Evolutionary conservation across 2,329 filamentous ascomycete species (phyloP), one percentile per base, ranked within the genome.

Genomic region (Calonectria naviculata): DNA sequence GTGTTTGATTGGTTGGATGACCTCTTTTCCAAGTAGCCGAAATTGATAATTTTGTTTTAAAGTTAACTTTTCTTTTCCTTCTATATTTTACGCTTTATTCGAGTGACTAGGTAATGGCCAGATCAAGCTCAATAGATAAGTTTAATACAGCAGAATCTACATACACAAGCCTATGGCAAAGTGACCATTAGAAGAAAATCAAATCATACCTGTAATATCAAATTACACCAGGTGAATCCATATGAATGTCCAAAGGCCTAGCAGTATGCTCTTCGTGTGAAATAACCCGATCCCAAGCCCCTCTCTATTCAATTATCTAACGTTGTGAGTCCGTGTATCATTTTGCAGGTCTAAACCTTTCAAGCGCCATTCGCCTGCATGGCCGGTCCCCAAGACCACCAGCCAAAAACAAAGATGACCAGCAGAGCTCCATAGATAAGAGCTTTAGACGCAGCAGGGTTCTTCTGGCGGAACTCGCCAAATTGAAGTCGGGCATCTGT

Each of bases 1-100:
- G 34, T 76, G 0, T 67, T 76, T 5, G 75, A 75, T 61, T 78
- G 76, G 74, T 75, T 76, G 13, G 56, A 61, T 24, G 26, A 62
- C 9, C 10, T 36, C 9, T 38, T 38, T 21, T 15, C n/a, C n/a
- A 36, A 26, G 13, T 46, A 46, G 21, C 24, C 10, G 24, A 13
- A 12, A 24, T 12, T 36, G 9, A 4, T 13, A 13, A 6, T 13
- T 36, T 12, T 4, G 19, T 26, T n/a, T 56, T 36, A n/a, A 54
- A 12, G 31, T 41, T 24, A 28, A 21, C 2, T 26, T 36, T 24
- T 54, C 41, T n/a, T n/a, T n/a, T n/a, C n/a, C n/a, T n/a, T n/a
- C n/a, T n/a, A n/a, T n/a, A n/a, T n/a, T n/a, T n/a, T n/a, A n/a
- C n/a, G n/a, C n/a, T n/a, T n/a, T n/a, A n/a, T n/a, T n/a, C n/a